These are phyloP conservation scores for Fragilariopsis cylindrus DNA, from an alignment of 108 stramenopile species.

Conservation along the genomic window DNA sequence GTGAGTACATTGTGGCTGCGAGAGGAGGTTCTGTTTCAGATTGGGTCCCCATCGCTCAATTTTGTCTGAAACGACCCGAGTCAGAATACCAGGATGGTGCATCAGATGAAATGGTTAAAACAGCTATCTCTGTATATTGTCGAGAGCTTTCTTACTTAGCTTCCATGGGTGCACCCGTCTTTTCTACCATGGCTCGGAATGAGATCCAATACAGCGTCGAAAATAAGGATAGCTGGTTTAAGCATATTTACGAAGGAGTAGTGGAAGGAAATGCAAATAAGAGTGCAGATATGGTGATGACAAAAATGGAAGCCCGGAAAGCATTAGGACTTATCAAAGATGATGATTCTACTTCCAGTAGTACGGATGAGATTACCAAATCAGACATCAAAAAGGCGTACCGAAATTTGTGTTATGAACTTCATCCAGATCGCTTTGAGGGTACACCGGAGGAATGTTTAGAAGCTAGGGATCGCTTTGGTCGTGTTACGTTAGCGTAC, in stretches of 20 bases:
- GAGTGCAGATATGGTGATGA: slow-evolving; percentile 40
- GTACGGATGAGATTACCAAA: slow-evolving; percentile 36
- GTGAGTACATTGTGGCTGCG: slow-evolving; percentile 69
- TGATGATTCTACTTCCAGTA: not conserved
- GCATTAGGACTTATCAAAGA: slow-evolving; percentile 49
- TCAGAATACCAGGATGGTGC: slow-evolving; percentile 43
- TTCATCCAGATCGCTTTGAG: slow-evolving; percentile 76
- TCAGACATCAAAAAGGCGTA: slow-evolving; percentile 65
- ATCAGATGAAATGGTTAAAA: slow-evolving; percentile 37
- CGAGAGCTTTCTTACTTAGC: slow-evolving; percentile 71
- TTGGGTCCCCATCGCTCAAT: slow-evolving; percentile 82
- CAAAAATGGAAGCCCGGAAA: slow-evolving; percentile 63
- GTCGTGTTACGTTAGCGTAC: slow-evolving; percentile 64
- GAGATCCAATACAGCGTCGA: slow-evolving; percentile 72
- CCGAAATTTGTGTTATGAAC: slow-evolving; percentile 58
- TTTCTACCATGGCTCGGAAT: slow-evolving; percentile 59
- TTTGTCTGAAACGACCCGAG: slow-evolving; percentile 50
- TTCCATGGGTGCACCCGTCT: slow-evolving; percentile 53
- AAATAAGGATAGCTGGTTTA: slow-evolving; percentile 63
- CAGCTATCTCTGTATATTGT: slow-evolving; percentile 74
- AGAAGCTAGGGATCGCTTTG: slow-evolving; percentile 46
- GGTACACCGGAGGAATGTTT: slow-evolving; percentile 57
- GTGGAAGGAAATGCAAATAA: slow-evolving; percentile 52
- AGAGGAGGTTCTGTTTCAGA: slow-evolving; percentile 53
- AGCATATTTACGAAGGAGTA: slow-evolving; percentile 72